These are phyloP conservation scores for Spizellomyces sp. DNA, from an alignment of 192 early-diverging fungal genomes.

Conservation along the genomic window DNA sequence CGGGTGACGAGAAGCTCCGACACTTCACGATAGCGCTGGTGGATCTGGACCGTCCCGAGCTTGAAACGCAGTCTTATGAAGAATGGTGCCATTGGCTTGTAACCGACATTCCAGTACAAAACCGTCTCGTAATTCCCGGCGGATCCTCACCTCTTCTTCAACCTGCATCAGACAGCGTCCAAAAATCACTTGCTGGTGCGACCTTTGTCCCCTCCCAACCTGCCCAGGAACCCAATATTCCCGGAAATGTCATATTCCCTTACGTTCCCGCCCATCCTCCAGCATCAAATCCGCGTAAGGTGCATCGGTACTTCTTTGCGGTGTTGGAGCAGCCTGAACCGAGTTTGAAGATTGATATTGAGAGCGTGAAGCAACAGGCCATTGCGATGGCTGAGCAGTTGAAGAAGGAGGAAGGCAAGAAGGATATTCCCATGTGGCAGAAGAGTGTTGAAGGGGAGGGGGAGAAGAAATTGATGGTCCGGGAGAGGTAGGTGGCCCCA, in stretches of 20 bases:
- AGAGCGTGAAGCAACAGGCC: conserved; percentile 12
- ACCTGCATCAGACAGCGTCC: neutral
- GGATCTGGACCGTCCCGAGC: conserved; percentile 47
- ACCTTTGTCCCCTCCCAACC: conserved; percentile 33
- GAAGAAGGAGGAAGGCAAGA: neutral
- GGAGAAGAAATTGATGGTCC: conserved; percentile 34
- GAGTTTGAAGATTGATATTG: conserved; percentile 30
- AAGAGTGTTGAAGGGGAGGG: conserved; percentile 18
- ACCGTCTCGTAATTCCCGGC: conserved; percentile 39
- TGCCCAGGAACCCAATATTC: conserved; percentile 21
- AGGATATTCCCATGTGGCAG: conserved; percentile 9
- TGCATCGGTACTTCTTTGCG: conserved; percentile 47
- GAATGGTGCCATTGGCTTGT: conserved; percentile 63
- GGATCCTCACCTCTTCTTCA: conserved; percentile 42
- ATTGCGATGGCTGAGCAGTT: conserved; percentile 1
- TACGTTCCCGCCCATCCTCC: conserved; percentile 59
- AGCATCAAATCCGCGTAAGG: conserved; percentile 45
- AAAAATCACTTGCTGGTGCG: conserved; percentile 22
- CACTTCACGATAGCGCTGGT: conserved; percentile 44
- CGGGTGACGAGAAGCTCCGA: conserved; percentile 12
- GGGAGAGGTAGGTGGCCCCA: conserved; percentile 29
- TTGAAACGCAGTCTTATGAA: conserved; percentile 40
- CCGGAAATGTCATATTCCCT: conserved; percentile 50
- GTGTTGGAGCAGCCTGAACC: conserved; percentile 39
- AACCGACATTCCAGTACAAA: conserved; percentile 50